phyloP scores from a whole-genome alignment of 805 yeast genomes.

The Kazachstania psychrophila region DNA sequence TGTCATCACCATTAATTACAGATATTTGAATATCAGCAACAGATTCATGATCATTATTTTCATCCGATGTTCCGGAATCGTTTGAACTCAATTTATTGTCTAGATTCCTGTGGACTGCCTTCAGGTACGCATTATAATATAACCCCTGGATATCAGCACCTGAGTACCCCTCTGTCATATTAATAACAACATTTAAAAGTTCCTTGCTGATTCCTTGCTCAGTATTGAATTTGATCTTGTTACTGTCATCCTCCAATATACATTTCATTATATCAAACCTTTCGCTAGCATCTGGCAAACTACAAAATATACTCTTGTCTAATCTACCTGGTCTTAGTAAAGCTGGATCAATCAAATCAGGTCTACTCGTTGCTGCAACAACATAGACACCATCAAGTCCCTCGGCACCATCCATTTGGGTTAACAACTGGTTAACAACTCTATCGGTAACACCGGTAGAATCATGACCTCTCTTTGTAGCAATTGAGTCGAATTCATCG shows the following conservation, averaged over 20 bases:
- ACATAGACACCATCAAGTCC: conserved; percentile 96
- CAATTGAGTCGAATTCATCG: conserved; percentile 94
- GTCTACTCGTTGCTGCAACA: conserved; percentile 91
- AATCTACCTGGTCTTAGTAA: conserved; percentile 90
- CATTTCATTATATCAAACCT: conserved; percentile 55
- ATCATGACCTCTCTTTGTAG: conserved; percentile 96
- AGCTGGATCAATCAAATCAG: conserved; percentile 93
- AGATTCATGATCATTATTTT: neutral
- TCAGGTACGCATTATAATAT: conserved; percentile 82
- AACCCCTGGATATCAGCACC: conserved; percentile 95
- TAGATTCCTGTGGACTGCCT: conserved; percentile 60
- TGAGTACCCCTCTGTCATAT: conserved; percentile 63
- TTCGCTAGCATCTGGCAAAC: conserved; percentile 65
- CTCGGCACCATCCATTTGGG: conserved; percentile 99
- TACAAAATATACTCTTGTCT: conserved; percentile 86
- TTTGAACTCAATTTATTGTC: neutral
- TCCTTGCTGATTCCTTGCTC: conserved; percentile 23
- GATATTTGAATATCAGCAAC: neutral
- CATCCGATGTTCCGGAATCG: neutral
- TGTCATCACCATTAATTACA: neutral
- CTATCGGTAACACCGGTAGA: conserved; percentile 97
- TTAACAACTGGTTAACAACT: conserved; percentile 91
- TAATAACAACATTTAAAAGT: conserved; percentile 46
- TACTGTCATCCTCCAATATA: conserved; percentile 25
- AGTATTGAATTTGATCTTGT: conserved; percentile 33